Base-by-base conservation (phyloP, 1,284 basidiomycete species). In the Mycena sp. region DNA sequence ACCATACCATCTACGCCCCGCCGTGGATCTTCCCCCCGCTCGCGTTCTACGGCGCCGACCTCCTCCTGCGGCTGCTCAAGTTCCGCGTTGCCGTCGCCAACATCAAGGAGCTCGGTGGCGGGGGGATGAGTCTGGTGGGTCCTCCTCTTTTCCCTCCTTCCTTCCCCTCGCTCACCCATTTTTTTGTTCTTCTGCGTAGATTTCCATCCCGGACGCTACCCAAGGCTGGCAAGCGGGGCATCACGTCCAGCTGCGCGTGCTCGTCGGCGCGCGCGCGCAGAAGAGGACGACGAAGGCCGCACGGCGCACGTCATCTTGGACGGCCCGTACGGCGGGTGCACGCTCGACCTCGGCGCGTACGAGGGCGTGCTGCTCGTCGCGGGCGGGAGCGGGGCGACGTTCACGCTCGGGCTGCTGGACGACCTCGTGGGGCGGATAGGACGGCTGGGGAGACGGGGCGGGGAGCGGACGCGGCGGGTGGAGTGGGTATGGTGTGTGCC, bases 21-120 rank as follows among this genome's bases (percentile, higher is more conserved):
- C 92, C 92, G 0, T 95, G 92, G 91, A 88, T 95, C 64, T 90
- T 85, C 77, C 88, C 91, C 0, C 89, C 92, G 0, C 76, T 93
- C n/a, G 91, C 90, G 0, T 86, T 95, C 58, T 94, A 92, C 71
- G 90, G 84, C 0, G 81, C 89, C 21, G 93, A 95, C 73, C 75
- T 94, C n/a, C 72, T 91, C 32, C 74, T 94, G 69, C 87, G 93
- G 83, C 78, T 74, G 81, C 82, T 1, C 81, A 84, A 7, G 71
- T 86, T 38, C 84, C 83, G 2, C 81, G 61, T 67, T 19, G 65
- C 61, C 7, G 65, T 58, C 12, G 61, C 26, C 23, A 26, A 58
- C 16, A 37, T 63, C n/a, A n/a, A n/a, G 16, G 58, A 63, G 44
- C 58, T 38, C 1, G 23, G 21, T 16, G 54, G 25, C n/a, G 65